Conservation (phyloP, 352 stramenopile species). For the Phytophthora nicotianae region DNA sequence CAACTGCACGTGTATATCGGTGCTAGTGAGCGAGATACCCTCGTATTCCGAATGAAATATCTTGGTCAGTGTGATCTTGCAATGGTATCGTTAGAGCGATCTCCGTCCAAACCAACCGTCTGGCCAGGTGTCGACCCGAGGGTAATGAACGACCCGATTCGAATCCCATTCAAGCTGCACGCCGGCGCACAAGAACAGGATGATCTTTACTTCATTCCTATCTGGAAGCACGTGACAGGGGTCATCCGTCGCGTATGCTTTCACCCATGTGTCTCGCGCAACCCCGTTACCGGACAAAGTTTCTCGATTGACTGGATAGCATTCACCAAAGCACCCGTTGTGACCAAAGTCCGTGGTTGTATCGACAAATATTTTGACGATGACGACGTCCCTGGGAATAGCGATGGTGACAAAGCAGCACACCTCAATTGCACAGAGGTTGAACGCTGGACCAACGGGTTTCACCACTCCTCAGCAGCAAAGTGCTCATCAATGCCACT, state of each 20-base stretch:
- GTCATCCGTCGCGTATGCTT: conserved; percentile 68
- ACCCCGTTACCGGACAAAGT: conserved; percentile 49
- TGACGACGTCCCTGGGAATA: conserved; percentile 10
- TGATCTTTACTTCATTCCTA: conserved; percentile 67
- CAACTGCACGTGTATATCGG: conserved; percentile 61
- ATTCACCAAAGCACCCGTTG: conserved; percentile 70
- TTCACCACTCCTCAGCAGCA: conserved; percentile 46
- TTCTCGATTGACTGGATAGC: conserved; percentile 78
- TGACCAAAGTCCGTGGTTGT: conserved; percentile 79
- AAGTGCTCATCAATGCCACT: conserved; percentile 52
- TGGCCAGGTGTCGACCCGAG: conserved; percentile 44
- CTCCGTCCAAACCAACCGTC: conserved; percentile 29
- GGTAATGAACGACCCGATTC: conserved; percentile 50
- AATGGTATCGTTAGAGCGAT: conserved; percentile 57
- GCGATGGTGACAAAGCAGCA: conserved; percentile 12
- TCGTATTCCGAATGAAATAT: conserved; percentile 71
- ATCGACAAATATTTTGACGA: conserved; percentile 75
- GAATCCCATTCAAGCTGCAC: conserved; percentile 59
- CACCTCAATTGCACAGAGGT: conserved; percentile 58
- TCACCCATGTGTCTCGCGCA: conserved; percentile 51
- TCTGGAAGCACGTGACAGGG: conserved; percentile 64
- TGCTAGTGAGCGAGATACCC: conserved; percentile 46
- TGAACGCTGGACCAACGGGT: conserved; percentile 48
- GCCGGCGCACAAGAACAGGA: conserved; percentile 27
- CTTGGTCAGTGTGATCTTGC: conserved; percentile 59